A percentile compares a stretch with the other conserved stretches of the same genome.
These are phyloP conservation scores for Aciculoconidium aculeatum DNA, from an alignment of 805 yeast species.

Conservation along the genomic window DNA sequence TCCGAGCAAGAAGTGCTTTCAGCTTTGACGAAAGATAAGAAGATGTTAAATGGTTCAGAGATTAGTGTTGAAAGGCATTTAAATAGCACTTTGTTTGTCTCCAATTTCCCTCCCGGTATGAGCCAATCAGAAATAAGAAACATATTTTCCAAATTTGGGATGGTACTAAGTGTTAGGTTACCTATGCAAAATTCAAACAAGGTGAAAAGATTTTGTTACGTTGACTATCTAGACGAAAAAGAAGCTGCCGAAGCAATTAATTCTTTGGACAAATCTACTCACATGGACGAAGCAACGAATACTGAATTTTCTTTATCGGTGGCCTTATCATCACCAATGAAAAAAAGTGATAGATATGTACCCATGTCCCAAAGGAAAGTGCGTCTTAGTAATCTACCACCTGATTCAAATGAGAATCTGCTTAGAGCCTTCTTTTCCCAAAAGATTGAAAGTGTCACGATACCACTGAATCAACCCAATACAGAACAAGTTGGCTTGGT, in stretches of 20 bases:
- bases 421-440: too few species aligned
- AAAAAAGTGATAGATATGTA: constrained; percentile 37
- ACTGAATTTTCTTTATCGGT: constrained; percentile 41
- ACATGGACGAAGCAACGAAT: constrained; percentile 20
- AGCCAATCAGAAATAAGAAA: constrained; percentile 32
- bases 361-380: constrained; percentile 53
- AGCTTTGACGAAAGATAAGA: constrained; percentile 57
- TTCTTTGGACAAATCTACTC: too few species aligned
- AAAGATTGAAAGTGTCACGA: too few species aligned
- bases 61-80: constrained; percentile 42
- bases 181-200: constrained; percentile 56
- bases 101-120: constrained; percentile 63
- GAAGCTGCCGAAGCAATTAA: too few species aligned
- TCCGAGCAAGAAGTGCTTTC: constrained; percentile 43
- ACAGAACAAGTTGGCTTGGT: too few species aligned
- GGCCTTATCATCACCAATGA: constrained; percentile 48
- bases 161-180: constrained; percentile 47
- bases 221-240: constrained; percentile 49
- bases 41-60: constrained; percentile 36
- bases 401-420: constrained; percentile 35
- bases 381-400: constrained; percentile 48
- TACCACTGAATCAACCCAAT: too few species aligned
- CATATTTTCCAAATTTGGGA: constrained; percentile 34
- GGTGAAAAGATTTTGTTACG: constrained; percentile 67
- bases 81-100: constrained; percentile 59